phyloP scores from a whole-genome alignment of 2,329 filamentous ascomycete species.

The Magnaporthiopsis incrustans region DNA sequence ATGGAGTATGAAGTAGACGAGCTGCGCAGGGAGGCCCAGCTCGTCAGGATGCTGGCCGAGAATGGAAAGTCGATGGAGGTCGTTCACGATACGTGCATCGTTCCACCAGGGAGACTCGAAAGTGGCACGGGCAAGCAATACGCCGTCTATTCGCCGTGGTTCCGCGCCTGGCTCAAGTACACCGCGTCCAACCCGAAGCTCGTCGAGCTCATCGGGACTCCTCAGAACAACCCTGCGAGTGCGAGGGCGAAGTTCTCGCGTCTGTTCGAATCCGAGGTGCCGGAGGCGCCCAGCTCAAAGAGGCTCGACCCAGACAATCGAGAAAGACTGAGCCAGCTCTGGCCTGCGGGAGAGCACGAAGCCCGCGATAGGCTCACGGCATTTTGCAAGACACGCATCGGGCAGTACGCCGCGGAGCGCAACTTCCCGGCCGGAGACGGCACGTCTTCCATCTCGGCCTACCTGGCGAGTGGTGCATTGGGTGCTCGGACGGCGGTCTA shows the following conservation, averaged over 20 bases:
- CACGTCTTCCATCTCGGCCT: conserved; percentile 65
- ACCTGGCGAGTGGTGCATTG: conserved; percentile 58
- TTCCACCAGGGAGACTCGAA: conserved; percentile 60
- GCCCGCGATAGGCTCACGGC: conserved; percentile 54
- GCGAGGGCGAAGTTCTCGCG: conserved; percentile 36
- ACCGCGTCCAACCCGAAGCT: conserved; percentile 62
- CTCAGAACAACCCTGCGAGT: conserved; percentile 41
- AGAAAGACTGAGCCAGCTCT: conserved; percentile 49
- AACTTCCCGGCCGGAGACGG: conserved; percentile 56
- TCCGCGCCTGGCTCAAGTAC: conserved; percentile 64
- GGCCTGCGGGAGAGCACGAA: conserved; percentile 59
- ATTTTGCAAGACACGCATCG: conserved; percentile 59
- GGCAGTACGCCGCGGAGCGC: conserved; percentile 53
- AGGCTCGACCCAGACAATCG: conserved; percentile 49
- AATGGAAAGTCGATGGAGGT: conserved; percentile 62
- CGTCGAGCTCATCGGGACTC: conserved; percentile 52
- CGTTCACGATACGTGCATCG: conserved; percentile 75
- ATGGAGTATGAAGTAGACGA: conserved; percentile 92
- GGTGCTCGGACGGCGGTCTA: conserved; percentile 57
- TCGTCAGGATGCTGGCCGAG: conserved; percentile 54
- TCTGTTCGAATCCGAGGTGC: conserved; percentile 55
- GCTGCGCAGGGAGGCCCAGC: conserved; percentile 62
- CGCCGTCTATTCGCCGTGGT: conserved; percentile 81
- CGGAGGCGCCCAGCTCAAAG: conserved; percentile 56
- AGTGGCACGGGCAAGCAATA: conserved; percentile 71